These are phyloP conservation scores for Kodamaea neixiangensis DNA, from an alignment of 805 yeast genomes.

Conservation along the genomic window DNA sequence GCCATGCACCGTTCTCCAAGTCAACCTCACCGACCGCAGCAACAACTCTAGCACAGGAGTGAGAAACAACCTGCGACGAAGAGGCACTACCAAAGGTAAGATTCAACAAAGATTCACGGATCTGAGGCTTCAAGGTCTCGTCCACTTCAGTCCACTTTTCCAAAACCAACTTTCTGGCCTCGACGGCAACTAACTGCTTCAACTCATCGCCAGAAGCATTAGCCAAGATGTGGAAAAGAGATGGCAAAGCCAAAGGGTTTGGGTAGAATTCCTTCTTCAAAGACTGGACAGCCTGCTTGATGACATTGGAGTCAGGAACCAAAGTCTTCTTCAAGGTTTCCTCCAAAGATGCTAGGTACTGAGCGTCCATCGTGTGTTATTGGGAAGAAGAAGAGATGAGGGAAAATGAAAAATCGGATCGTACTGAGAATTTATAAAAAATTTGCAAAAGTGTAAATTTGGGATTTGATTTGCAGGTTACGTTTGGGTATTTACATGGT, in stretches of 20 bases:
- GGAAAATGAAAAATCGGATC: not conserved
- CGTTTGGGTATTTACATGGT: not conserved
- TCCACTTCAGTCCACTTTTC: constrained; percentile 66
- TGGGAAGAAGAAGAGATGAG: constrained; percentile 3
- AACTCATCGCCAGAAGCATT: constrained; percentile 66
- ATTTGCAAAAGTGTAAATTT: not conserved
- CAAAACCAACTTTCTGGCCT: constrained; percentile 80
- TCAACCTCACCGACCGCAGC: constrained; percentile 83
- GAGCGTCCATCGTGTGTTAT: constrained; percentile 58
- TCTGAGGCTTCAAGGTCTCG: constrained; percentile 52
- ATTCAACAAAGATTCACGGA: constrained; percentile 68
- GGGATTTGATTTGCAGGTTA: constrained; percentile 1
- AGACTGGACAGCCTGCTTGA: constrained; percentile 78
- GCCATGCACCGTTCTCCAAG: constrained; percentile 67
- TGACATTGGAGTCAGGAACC: constrained; percentile 76
- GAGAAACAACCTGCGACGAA: constrained; percentile 65
- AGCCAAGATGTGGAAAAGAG: constrained; percentile 80
- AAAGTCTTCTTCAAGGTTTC: constrained; percentile 76
- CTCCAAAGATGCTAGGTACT: constrained; percentile 70
- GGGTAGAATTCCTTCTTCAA: constrained; percentile 75
- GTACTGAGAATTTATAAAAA: constrained; percentile 2
- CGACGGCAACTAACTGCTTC: constrained; percentile 94
- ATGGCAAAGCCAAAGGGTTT: constrained; percentile 71
- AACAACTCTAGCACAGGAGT: constrained; percentile 85
- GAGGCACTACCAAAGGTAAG: constrained; percentile 64